Conservation (phyloP, 2,329 filamentous ascomycete genomes). For the Ceratocystis albifundus region DNA sequence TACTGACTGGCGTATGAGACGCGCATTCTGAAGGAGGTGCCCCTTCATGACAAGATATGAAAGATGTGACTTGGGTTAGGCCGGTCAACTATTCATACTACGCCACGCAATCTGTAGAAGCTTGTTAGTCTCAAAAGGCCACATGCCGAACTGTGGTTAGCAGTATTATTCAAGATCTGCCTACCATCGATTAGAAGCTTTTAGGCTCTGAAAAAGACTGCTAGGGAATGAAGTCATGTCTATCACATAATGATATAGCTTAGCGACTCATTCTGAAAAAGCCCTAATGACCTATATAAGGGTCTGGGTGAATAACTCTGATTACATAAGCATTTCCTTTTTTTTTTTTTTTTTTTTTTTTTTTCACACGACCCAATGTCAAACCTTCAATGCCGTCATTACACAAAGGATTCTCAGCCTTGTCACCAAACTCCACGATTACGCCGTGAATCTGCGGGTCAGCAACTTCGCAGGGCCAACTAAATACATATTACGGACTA, state of each 20-base stretch:
- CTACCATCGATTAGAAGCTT: no score
- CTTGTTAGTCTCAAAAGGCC: background rate
- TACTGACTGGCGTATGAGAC: background rate
- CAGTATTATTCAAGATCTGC: background rate
- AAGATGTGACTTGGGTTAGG: background rate
- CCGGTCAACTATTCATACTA: background rate
- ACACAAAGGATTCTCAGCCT: background rate
- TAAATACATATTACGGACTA: conserved; percentile 4
- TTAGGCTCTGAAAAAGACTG: no score
- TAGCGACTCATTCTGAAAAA: no score
- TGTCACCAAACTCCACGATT: background rate
- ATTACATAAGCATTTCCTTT: background rate
- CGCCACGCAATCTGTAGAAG: background rate
- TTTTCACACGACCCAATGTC: background rate
- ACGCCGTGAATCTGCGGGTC: background rate
- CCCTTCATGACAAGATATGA: background rate
- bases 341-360: no score
- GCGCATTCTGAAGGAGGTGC: background rate
- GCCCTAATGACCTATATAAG: background rate
- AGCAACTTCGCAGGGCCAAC: background rate
- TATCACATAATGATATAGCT: background rate
- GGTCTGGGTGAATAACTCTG: background rate
- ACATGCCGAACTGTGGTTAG: background rate
- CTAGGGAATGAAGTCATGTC: background rate
- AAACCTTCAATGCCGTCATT: background rate